phyloP scores from a whole-genome alignment of 2,329 filamentous ascomycete genomes.

The Domatiomyces globalis region DNA sequence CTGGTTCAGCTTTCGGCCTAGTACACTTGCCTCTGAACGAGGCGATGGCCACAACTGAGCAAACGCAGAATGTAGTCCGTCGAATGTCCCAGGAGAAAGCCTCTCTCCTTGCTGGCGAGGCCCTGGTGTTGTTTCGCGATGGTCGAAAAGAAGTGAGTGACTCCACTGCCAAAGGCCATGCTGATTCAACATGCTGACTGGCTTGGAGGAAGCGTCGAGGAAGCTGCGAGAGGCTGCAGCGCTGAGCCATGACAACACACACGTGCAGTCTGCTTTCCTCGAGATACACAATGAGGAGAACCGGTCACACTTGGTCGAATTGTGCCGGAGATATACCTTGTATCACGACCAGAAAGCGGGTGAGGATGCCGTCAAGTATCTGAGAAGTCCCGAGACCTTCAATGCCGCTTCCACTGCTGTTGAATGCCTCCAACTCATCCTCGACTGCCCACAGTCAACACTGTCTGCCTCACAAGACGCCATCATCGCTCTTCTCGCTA shows the following conservation, averaged over 20 bases:
- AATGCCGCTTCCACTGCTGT: constrained; percentile 28
- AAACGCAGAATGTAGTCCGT: constrained; percentile 14
- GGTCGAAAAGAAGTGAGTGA: constrained; percentile 32
- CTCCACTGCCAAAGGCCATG: neutral
- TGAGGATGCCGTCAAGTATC: constrained; percentile 30
- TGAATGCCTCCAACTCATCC: constrained; percentile 30
- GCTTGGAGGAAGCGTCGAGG: constrained; percentile 30
- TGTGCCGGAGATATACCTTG: constrained; percentile 30
- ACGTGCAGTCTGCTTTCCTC: constrained; percentile 33
- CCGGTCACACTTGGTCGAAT: constrained; percentile 26
- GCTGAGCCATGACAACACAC: constrained; percentile 30
- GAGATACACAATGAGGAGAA: constrained; percentile 27
- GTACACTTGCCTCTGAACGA: neutral
- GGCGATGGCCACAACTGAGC: constrained; percentile 12
- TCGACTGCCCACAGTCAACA: constrained; percentile 24
- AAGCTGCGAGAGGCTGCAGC: constrained; percentile 37
- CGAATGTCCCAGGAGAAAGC: constrained; percentile 31
- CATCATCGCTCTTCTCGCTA: constrained; percentile 33
- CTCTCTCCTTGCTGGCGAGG: constrained; percentile 32
- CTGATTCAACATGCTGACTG: neutral
- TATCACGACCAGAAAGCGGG: constrained; percentile 31
- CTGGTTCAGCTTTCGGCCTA: neutral
- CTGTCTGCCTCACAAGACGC: constrained; percentile 31
- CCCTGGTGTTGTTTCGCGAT: constrained; percentile 32
- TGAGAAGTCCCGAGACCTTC: constrained; percentile 30